Conservation (phyloP, 1,139 yeast genomes). For the Geotrichum cucujoidarum region DNA sequence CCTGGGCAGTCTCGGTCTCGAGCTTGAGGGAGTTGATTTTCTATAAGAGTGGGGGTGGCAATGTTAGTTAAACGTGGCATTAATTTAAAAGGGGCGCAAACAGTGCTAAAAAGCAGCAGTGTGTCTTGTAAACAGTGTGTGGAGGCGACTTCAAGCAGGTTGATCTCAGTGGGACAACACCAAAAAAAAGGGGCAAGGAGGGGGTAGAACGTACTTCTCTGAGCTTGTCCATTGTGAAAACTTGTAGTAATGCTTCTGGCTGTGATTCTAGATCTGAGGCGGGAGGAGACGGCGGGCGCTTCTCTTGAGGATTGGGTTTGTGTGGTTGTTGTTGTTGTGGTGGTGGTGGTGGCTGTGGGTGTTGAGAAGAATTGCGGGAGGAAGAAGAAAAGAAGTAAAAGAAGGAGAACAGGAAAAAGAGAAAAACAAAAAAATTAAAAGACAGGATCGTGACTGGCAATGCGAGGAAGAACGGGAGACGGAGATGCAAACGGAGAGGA, state of each 20-base stretch:
- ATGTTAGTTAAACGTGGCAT: neutral
- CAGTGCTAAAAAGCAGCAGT: neutral
- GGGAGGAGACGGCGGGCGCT: too few relatives aligned
- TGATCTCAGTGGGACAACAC: too few relatives aligned
- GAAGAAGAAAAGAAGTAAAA: neutral
- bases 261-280: too few relatives aligned
- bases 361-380: neutral
- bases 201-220: conserved; percentile 43
- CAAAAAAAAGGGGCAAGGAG: neutral
- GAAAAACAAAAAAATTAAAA: too few relatives aligned
- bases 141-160: too few relatives aligned
- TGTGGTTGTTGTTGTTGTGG: too few relatives aligned
- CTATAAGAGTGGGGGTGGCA: conserved; percentile 35
- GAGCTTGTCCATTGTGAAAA: conserved; percentile 44
- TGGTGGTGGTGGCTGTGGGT: neutral
- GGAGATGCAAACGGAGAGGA: too few relatives aligned
- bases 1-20: conserved; percentile 97
- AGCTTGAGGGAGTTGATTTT: conserved; percentile 86
- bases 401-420: conserved; percentile 4
- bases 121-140: neutral
- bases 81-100: neutral
- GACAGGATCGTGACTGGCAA: too few relatives aligned
- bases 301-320: too few relatives aligned
- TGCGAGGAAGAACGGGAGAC: too few relatives aligned
- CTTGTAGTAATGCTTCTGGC: neutral